phyloP scores from a whole-genome alignment of 345 rosid species.

The Eucalyptus virginea region DNA sequence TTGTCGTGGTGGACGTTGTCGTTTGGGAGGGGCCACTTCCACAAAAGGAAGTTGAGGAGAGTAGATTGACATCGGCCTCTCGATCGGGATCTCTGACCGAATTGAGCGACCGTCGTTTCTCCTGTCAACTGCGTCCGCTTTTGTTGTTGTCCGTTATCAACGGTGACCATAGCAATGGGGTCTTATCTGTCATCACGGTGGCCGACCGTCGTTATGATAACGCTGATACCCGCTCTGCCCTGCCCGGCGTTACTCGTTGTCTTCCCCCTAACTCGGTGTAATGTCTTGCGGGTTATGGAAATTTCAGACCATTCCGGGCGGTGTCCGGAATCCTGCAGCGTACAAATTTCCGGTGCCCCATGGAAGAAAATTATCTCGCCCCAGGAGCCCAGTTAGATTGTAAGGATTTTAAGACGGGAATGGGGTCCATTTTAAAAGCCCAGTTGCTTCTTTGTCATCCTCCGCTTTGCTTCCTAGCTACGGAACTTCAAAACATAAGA shows the following conservation, averaged over 20 bases:
- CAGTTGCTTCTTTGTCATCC: background rate
- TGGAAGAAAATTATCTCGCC: background rate
- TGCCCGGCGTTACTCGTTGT: background rate
- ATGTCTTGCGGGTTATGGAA: background rate
- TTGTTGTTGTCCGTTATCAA: background rate
- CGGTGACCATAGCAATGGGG: background rate
- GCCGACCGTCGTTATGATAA: background rate
- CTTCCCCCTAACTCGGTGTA: fast-evolving
- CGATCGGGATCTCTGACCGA: background rate
- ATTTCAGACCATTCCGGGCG: background rate
- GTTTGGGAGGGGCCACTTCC: background rate
- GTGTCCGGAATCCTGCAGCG: background rate
- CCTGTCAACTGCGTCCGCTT: too few relatives aligned
- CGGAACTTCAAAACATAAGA: background rate
- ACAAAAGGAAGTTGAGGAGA: background rate
- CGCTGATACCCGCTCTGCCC: background rate
- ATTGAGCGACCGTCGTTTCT: background rate
- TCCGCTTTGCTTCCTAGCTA: background rate
- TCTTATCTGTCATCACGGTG: background rate
- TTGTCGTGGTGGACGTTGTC: background rate
- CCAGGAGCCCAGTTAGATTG: background rate
- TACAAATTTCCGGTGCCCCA: background rate
- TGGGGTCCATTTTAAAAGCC: background rate
- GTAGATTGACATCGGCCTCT: background rate
- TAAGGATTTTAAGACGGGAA: fast-evolving